A percentile compares a stretch with the other conserved stretches of the same genome.
Conservation (phyloP, 108 stramenopile species). For the Cyclotella baltica region DNA sequence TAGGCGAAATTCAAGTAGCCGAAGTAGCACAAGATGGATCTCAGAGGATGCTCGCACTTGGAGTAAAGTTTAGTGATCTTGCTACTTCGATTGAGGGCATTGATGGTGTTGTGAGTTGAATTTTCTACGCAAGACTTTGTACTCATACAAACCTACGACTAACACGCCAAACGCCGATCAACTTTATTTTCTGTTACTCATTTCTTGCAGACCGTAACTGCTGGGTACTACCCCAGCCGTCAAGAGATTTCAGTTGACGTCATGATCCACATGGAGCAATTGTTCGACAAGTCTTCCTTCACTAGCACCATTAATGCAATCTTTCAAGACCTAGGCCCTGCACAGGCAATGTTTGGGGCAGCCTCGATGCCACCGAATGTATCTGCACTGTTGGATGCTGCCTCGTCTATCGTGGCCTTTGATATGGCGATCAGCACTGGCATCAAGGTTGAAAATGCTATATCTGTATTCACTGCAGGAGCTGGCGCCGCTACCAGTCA, state of each 20-base stretch:
- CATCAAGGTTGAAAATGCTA: background rate
- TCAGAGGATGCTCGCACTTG: background rate
- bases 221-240: slow-evolving; percentile 21
- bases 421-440: slow-evolving; percentile 26
- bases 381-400: background rate
- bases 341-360: slow-evolving; percentile 34
- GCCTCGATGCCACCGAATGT: background rate
- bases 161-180: background rate
- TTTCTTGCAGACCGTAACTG: too few species aligned
- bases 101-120: slow-evolving; percentile 14
- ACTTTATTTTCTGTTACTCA: too few species aligned
- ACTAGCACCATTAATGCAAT: slow-evolving; percentile 2
- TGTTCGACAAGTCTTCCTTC: slow-evolving; percentile 16
- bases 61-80: background rate
- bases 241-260: slow-evolving; percentile 35
- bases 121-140: too few species aligned
- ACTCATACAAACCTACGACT: background rate
- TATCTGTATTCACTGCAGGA: background rate
- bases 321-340: slow-evolving; percentile 13
- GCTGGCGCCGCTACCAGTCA: background rate
- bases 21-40: background rate
- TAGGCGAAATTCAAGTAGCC: background rate
- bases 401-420: slow-evolving; percentile 14
- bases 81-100: background rate
- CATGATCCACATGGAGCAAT: slow-evolving; percentile 4